Evolutionary conservation across 768 basidiomycete genomes (phyloP), one percentile per base, ranked within the genome.

Genomic region (Kwoniella newhampshirensis): DNA sequence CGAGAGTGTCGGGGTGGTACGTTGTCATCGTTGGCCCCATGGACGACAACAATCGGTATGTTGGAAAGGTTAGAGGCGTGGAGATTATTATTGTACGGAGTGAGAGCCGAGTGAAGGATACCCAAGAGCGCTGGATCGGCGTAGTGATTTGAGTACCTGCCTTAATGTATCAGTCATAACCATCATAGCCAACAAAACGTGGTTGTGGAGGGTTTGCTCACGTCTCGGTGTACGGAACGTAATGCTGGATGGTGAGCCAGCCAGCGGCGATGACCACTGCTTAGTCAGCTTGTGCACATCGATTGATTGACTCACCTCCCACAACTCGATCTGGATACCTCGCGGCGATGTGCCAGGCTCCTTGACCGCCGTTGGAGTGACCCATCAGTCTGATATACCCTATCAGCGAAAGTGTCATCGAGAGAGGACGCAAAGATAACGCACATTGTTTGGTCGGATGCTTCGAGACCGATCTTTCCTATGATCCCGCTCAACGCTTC

Each of bases 331-430:
- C 90, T 0, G 92, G 91, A 74, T 83, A 87, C 60, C 87, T 80
- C 25, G 85, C 81, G 13, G 87, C 84, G 17, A 87, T 68, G 73
- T 90, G 86, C 88, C 89, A 91, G 1, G 86, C 80, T 0, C 91
- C 91, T 75, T 93, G 92, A 12, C 91, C 91, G 26, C 91, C 91
- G 73, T 96, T 96, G 2, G 91, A 93, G 71, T 96, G 91, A 0
- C 92, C 91, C 30, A 91, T 78, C n/a, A 91, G 68, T 87, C 77
- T 7, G 84, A 82, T 21, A 13, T 25, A 23, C 18, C 13, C 23
- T 45, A n/a, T n/a, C 40, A 42, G 21, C 40, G 17, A n/a, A n/a
- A 6, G 13, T 32, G 7, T 32, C 32, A 13, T 13, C 32, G 32
- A 6, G 13, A 32, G 32, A 32, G 7, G 6, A 13, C 7, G 32